phyloP scores from a whole-genome alignment of 2,329 filamentous ascomycete genomes.

The Escovopsis sp. region DNA sequence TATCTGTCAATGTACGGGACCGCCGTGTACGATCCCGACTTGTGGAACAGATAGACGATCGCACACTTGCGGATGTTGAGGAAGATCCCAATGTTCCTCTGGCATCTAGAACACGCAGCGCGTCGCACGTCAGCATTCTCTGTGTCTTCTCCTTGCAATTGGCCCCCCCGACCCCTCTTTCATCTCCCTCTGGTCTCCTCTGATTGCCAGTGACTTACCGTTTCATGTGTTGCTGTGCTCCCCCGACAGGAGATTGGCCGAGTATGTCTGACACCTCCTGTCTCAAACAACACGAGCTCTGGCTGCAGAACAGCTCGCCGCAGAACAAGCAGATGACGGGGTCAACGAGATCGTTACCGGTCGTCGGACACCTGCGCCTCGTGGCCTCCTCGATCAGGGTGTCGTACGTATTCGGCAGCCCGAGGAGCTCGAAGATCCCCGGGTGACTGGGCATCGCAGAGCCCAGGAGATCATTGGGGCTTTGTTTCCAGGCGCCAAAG shows the following conservation, averaged over 20 bases:
- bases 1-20: constrained; percentile 94
- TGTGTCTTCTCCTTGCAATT: too few relatives aligned
- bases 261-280: constrained; percentile 32
- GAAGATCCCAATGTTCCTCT: constrained; percentile 80
- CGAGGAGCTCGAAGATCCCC: constrained; percentile 84
- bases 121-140: neutral
- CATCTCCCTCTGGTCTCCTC: neutral
- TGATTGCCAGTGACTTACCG: constrained; percentile 44
- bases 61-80: constrained; percentile 95
- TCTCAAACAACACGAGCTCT: constrained; percentile 79
- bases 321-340: constrained; percentile 89
- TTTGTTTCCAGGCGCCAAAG: constrained; percentile 17
- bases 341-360: constrained; percentile 81
- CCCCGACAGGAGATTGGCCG: constrained; percentile 43
- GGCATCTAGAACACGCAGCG: constrained; percentile 46
- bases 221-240: constrained; percentile 79
- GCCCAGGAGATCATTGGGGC: constrained; percentile 15
- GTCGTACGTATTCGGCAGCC: constrained; percentile 83
- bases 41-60: constrained; percentile 71
- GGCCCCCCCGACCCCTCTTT: neutral
- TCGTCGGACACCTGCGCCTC: constrained; percentile 68
- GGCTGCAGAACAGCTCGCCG: constrained; percentile 90
- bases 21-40: constrained; percentile 67
- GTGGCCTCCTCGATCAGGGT: constrained; percentile 85
- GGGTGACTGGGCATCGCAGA: constrained; percentile 57